A percentile compares a stretch with the other conserved stretches of the same genome.
Evolutionary conservation across 1,284 basidiomycete genomes (phyloP).

Genomic region (Cutaneotrichosporon cavernicola): DNA sequence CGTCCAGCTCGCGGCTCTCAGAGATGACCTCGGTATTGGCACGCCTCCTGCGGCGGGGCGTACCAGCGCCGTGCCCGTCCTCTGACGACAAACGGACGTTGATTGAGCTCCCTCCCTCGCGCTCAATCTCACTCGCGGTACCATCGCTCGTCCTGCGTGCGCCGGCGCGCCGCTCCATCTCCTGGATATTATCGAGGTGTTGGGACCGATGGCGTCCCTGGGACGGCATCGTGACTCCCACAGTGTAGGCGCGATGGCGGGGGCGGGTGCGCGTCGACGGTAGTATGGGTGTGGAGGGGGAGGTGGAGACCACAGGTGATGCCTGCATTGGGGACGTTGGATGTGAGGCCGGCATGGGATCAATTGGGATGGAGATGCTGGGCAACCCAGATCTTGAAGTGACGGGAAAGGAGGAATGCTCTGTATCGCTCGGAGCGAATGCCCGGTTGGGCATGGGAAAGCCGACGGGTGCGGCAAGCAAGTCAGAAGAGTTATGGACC

Average conservation of each 20-base stretch:
- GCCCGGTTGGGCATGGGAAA: not conserved
- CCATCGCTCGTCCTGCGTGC: not conserved
- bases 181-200: not conserved
- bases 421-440: conserved; percentile 5
- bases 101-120: conserved; percentile 4
- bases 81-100: not conserved
- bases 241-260: conserved; percentile 21
- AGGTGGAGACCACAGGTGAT: not conserved
- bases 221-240: conserved; percentile 20
- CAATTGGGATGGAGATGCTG: not conserved
- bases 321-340: not conserved
- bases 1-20: conserved; percentile 15
- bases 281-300: not conserved
- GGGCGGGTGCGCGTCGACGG: not conserved
- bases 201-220: not conserved
- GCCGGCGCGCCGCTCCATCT: not conserved
- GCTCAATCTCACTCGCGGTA: not conserved
- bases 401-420: not conserved
- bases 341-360: not conserved
- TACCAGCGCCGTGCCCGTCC: not conserved
- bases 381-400: not conserved
- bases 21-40: not conserved
- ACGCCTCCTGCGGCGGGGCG: not conserved
- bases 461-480: not conserved
- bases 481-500: not conserved